Evolutionary conservation across 306 rosid species (phyloP).

Genomic region (Astragalus membranaceus): DNA sequence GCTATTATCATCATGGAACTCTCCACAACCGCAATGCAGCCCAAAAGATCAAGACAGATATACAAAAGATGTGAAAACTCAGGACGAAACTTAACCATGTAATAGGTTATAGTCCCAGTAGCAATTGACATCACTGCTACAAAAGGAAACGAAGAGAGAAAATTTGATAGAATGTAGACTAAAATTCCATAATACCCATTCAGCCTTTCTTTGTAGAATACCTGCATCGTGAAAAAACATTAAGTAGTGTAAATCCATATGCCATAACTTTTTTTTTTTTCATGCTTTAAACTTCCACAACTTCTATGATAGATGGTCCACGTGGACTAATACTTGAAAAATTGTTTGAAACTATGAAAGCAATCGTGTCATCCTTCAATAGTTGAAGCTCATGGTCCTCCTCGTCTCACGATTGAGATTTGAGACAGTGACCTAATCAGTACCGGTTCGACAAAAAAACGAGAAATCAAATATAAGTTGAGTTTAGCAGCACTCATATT

Average conservation of each 20-base stretch:
- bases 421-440: no score
- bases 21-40: conserved; percentile 74
- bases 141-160: conserved; percentile 79
- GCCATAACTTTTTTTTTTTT: neutral
- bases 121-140: conserved; percentile 68
- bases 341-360: no score
- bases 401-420: no score
- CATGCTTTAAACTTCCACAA: neutral
- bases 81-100: conserved; percentile 69
- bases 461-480: no score
- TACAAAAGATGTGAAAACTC: conserved; percentile 45
- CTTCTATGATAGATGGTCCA: no score
- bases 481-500: no score
- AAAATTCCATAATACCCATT: conserved; percentile 71
- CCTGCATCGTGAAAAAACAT: conserved; percentile 29
- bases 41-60: conserved; percentile 52
- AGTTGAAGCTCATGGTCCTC: no score
- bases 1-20: conserved; percentile 88
- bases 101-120: conserved; percentile 52
- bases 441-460: no score
- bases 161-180: conserved; percentile 64
- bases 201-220: conserved; percentile 64
- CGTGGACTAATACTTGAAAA: no score
- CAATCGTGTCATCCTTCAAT: no score
- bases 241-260: neutral